phyloP scores from a whole-genome alignment of 2,329 filamentous ascomycete genomes.

The Geoglossum cookeanum region DNA sequence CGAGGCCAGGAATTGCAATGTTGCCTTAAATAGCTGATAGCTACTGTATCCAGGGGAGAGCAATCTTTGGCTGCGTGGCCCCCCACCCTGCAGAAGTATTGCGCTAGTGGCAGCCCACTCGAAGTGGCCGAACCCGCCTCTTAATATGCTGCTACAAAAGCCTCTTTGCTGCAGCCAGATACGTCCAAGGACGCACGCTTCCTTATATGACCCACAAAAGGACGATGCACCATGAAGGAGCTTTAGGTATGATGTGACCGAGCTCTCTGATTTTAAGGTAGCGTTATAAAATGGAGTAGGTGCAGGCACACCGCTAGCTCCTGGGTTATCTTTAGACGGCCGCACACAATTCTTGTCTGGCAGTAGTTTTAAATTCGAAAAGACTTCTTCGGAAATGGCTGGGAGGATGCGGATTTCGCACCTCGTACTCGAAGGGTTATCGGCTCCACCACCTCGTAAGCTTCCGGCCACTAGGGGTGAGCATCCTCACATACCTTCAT shows the following conservation, averaged over 20 bases:
- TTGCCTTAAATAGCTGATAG: conserved; percentile 87
- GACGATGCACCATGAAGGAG: conserved; percentile 50
- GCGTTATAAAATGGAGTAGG: conserved; percentile 81
- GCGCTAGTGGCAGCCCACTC: conserved; percentile 76
- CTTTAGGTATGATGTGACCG: conserved; percentile 55
- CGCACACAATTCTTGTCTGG: conserved; percentile 54
- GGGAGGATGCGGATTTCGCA: conserved; percentile 60
- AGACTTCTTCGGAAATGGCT: conserved; percentile 47
- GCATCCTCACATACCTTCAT: conserved; percentile 9
- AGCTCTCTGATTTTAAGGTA: conserved; percentile 58
- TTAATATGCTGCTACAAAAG: conserved; percentile 46
- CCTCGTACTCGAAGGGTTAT: conserved; percentile 22
- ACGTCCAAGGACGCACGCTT: conserved; percentile 70
- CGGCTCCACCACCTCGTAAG: conserved; percentile 14
- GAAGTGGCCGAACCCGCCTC: conserved; percentile 80
- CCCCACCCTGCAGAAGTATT: conserved; percentile 60
- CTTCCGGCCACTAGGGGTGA: conserved; percentile 11
- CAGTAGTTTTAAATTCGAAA: conserved; percentile 50
- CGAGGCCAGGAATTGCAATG: conserved; percentile 66
- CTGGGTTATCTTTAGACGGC: conserved; percentile 25
- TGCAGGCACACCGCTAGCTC: conserved; percentile 21
- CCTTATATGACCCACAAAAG: conserved; percentile 52
- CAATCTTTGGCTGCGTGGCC: conserved; percentile 47
- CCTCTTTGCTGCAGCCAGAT: conserved; percentile 82
- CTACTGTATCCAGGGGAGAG: conserved; percentile 69